These are phyloP conservation scores for Pyrenophora graminea DNA, from an alignment of 2,329 filamentous ascomycete species.

Conservation along the genomic window DNA sequence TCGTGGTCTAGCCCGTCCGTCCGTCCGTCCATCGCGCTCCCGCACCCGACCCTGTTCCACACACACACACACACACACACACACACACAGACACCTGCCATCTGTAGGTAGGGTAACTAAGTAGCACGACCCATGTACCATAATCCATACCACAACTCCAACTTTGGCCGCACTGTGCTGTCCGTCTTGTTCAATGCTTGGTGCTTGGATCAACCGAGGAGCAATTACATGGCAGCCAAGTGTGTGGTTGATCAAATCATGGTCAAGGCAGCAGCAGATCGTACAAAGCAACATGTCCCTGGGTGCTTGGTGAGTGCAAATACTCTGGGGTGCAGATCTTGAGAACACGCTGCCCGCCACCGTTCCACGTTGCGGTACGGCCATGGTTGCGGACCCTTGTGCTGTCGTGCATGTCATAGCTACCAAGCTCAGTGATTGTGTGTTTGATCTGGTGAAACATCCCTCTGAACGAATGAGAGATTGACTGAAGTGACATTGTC, in stretches of 20 bases:
- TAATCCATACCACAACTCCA: background rate
- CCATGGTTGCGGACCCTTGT: background rate
- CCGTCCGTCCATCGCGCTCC: constrained; percentile 8
- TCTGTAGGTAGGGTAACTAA: background rate
- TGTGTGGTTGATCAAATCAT: background rate
- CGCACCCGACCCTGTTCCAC: constrained; percentile 16
- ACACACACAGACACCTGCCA: constrained; percentile 1
- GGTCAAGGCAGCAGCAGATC: constrained; percentile 4
- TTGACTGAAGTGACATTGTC: no score
- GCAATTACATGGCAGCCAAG: background rate
- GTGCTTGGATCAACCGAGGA: background rate
- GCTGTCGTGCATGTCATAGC: no score
- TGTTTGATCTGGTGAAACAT: no score
- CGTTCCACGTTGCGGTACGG: background rate
- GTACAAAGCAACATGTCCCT: constrained; percentile 3
- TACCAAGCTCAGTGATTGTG: no score
- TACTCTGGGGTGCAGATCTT: constrained; percentile 19
- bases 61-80: background rate
- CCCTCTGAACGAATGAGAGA: no score
- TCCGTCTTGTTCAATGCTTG: background rate
- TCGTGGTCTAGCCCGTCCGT: background rate
- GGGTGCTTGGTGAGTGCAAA: background rate
- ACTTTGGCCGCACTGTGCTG: background rate
- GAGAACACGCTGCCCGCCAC: constrained; percentile 8
- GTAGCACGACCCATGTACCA: constrained; percentile 24